Conservation (phyloP, 495 filamentous ascomycete species). For the Penicilliopsis zonata region DNA sequence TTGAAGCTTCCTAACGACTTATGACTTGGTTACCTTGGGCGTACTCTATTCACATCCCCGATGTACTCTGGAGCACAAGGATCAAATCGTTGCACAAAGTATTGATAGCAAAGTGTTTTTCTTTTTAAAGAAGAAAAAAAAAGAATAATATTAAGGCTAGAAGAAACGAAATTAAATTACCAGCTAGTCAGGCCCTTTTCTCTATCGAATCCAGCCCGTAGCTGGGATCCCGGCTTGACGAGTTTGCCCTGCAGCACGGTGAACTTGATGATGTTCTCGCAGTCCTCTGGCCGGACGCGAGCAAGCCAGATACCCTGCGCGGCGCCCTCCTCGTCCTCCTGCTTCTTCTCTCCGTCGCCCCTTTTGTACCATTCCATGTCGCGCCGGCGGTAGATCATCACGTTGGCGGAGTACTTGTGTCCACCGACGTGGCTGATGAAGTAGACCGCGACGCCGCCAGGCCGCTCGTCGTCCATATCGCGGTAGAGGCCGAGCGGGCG, state of each 20-base stretch:
- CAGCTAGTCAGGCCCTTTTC: constrained; percentile 72
- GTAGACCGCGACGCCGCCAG: constrained; percentile 86
- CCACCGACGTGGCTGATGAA: constrained; percentile 94
- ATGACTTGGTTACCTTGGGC: no score
- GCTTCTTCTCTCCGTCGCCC: constrained; percentile 13
- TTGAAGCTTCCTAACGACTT: no score
- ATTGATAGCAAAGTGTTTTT: no score
- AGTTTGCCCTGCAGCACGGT: constrained; percentile 91
- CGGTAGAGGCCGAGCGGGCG: constrained; percentile 74
- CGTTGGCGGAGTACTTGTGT: constrained; percentile 80
- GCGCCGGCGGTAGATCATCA: constrained; percentile 72
- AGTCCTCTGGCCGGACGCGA: constrained; percentile 78
- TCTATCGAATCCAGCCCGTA: constrained; percentile 86
- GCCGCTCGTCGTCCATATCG: constrained; percentile 73
- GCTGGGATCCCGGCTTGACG: constrained; percentile 70
- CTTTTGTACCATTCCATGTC: constrained; percentile 41
- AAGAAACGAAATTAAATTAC: no score
- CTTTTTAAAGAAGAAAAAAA: no score
- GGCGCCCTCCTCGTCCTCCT: constrained; percentile 41
- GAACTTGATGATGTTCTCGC: constrained; percentile 82
- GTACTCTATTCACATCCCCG: no score
- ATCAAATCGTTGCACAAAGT: no score
- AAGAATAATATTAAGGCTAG: no score
- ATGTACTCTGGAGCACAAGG: no score
- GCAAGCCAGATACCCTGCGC: constrained; percentile 93